Base-by-base conservation (phyloP, 352 stramenopile species). In the Phytopythium boreale region DNA sequence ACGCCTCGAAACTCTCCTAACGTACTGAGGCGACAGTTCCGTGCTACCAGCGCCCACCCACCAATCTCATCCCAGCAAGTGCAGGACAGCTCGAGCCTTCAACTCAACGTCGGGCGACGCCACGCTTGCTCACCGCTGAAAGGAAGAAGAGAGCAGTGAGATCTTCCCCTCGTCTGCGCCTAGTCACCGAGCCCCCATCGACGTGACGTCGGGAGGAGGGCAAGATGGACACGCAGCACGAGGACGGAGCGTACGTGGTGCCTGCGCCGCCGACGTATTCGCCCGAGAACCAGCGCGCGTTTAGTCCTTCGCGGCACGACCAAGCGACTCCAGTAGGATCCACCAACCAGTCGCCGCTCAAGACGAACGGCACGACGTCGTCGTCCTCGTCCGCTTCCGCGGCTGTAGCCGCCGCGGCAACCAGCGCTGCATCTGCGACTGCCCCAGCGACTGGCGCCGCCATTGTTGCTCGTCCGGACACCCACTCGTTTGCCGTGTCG, bases 401-500 rank as follows among this genome's bases (percentile, higher is more conserved):
- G 31, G 20, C 31, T 8, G 52, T 43, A 19, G 34, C 52, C 19
- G 3, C 31, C 27, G 52, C 52, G 2, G 20, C 52, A 7, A 7
- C 7, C 19, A 29, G 19, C 6, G 29, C 4, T 12, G 5, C 51
- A 19, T 36, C 26, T 24, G 15, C 51, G 51, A 43, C 55, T 17
- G 61, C 59, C 0, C 43, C 57, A 10, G 24, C 56, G 17, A 17
- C 49, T 64, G 26, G 68, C 29, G 44, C 61, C 60, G 62, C 41
- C 14, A 37, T 37, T 12, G 29, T 69, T 9, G 59, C 69, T 59
- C 84, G 80, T 12, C 79, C 78, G 15, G 87, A 78, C 10, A 95
- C 80, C 22, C 78, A 95, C 69, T 87, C 79, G 56, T 90, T 96
- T 64, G 77, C 86, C 49, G 87, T 97, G 52, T 89, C 80, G 24